These are phyloP conservation scores for Cyberlindnera maritima DNA, from an alignment of 805 yeast species.

Conservation along the genomic window DNA sequence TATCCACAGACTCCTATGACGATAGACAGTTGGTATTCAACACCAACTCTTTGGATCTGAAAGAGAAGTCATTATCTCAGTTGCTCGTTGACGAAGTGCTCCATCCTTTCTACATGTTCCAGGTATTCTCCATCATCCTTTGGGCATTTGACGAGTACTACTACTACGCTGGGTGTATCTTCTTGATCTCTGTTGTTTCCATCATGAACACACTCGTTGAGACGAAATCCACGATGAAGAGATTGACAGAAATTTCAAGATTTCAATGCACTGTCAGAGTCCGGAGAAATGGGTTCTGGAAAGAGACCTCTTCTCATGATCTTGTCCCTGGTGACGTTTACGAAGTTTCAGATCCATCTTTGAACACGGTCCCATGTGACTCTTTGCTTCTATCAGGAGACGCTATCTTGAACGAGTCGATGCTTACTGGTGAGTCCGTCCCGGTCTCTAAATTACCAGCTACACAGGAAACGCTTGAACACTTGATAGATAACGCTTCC, in stretches of 20 bases:
- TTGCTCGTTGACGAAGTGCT: slow-evolving; percentile 82
- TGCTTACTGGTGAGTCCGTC: slow-evolving; percentile 97
- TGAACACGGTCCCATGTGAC: slow-evolving; percentile 81
- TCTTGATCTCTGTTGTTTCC: slow-evolving; percentile 79
- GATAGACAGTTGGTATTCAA: slow-evolving; percentile 78
- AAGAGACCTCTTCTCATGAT: slow-evolving; percentile 67
- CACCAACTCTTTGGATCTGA: slow-evolving; percentile 67
- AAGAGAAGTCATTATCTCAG: slow-evolving; percentile 63
- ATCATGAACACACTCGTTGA: slow-evolving; percentile 81
- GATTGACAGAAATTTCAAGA: slow-evolving; percentile 71
- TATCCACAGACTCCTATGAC: slow-evolving; percentile 64
- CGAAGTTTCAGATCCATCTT: slow-evolving; percentile 84
- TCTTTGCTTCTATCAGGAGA: slow-evolving; percentile 86
- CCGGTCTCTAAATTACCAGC: slow-evolving; percentile 86
- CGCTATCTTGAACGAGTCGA: slow-evolving; percentile 94
- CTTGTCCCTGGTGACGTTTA: slow-evolving; percentile 95
- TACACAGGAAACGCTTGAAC: slow-evolving; percentile 54
- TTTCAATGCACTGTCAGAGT: slow-evolving; percentile 83
- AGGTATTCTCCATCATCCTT: slow-evolving; percentile 82
- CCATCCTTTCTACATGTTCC: slow-evolving; percentile 95
- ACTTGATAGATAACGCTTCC: slow-evolving; percentile 47
- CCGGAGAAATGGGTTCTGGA: slow-evolving; percentile 93
- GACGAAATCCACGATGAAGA: slow-evolving; percentile 68
- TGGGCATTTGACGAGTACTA: slow-evolving; percentile 94
- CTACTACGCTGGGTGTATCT: slow-evolving; percentile 91